phyloP scores from a whole-genome alignment of 2,329 filamentous ascomycete species.

The Colletotrichum cuscutae region DNA sequence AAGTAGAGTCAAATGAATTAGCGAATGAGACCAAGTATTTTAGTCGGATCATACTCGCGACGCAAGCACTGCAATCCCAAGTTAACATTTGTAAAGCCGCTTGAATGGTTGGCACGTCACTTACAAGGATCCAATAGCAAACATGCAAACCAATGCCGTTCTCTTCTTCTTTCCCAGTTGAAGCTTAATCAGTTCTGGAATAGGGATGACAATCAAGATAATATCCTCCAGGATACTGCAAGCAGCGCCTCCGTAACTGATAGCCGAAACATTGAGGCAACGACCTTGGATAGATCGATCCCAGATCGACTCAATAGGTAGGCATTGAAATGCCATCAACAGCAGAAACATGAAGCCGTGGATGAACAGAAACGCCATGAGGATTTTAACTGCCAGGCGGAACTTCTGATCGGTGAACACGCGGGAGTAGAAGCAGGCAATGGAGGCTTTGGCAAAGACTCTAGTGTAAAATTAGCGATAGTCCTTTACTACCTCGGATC shows the following conservation, averaged over 20 bases:
- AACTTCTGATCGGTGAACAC: conserved; percentile 35
- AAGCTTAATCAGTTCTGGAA: conserved; percentile 32
- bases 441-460: conserved; percentile 38
- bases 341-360: conserved; percentile 34
- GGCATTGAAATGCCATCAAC: conserved; percentile 37
- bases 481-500: not conserved
- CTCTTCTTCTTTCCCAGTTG: conserved; percentile 24
- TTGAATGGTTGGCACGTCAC: not conserved
- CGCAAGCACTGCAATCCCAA: conserved; percentile 25
- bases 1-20: conserved; percentile 24
- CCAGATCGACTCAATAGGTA: conserved; percentile 35
- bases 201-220: conserved; percentile 31
- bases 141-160: conserved; percentile 31
- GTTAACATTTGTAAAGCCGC: not conserved
- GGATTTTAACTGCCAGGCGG: conserved; percentile 1
- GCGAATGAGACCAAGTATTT: conserved; percentile 32
- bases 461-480: not conserved
- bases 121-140: conserved; percentile 35
- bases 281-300: conserved; percentile 13
- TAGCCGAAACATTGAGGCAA: conserved; percentile 22
- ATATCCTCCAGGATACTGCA: conserved; percentile 35
- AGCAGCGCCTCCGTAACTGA: conserved; percentile 25
- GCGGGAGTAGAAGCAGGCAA: conserved; percentile 38
- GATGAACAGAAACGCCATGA: conserved; percentile 23
- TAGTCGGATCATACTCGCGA: conserved; percentile 35